Conservation (phyloP, 129 eudicot species). For the Centaurea solstitialis region DNA sequence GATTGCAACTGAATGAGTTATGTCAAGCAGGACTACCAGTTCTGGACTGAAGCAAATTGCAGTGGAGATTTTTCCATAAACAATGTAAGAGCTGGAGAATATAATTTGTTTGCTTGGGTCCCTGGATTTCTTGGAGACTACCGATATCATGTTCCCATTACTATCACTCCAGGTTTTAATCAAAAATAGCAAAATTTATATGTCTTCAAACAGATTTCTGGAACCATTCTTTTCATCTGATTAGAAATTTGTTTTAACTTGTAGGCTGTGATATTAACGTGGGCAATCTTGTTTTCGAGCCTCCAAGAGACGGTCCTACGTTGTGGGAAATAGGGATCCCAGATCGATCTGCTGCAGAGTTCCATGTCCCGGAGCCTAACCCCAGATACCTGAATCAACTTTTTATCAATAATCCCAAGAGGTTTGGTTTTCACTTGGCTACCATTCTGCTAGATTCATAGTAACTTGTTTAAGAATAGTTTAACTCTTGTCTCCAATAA, state of each 20-base stretch:
- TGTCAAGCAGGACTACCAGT: constrained; percentile 56
- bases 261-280: constrained; percentile 31
- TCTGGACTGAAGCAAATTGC: constrained; percentile 55
- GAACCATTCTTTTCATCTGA: neutral
- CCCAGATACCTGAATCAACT: constrained; percentile 44
- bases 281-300: constrained; percentile 47
- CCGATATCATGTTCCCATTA: constrained; percentile 28
- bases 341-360: constrained; percentile 66
- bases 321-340: constrained; percentile 80
- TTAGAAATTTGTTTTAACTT: neutral
- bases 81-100: constrained; percentile 43
- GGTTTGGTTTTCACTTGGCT: constrained; percentile 18
- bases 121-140: constrained; percentile 72
- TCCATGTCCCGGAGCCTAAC: constrained; percentile 58
- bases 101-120: constrained; percentile 58
- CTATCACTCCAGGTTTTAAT: constrained; percentile 51
- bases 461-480: neutral
- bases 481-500: neutral
- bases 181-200: neutral
- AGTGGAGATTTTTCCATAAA: constrained; percentile 40
- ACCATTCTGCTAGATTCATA: neutral
- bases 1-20: neutral
- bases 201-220: neutral
- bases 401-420: constrained; percentile 42
- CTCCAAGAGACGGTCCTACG: constrained; percentile 74